These are phyloP conservation scores for Pouteria campechiana DNA, from an alignment of 179 eudicot genomes.

Conservation along the genomic window DNA sequence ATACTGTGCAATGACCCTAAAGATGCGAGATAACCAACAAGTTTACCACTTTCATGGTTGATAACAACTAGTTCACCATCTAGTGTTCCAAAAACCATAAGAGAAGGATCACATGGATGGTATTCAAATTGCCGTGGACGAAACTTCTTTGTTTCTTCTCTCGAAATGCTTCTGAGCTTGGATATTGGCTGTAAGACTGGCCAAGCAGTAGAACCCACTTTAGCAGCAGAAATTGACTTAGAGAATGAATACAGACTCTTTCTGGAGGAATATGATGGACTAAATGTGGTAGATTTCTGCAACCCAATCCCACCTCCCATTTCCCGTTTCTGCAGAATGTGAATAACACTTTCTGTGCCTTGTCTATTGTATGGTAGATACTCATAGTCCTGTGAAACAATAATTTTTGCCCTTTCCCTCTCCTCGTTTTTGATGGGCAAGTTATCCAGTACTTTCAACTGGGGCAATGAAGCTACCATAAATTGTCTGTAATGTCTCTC, in stretches of 20 bases:
- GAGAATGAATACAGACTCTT: conserved; percentile 43
- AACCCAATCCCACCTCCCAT: conserved; percentile 13
- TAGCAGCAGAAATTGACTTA: conserved; percentile 74
- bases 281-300: conserved; percentile 8
- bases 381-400: conserved; percentile 43
- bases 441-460: conserved; percentile 55
- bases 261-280: conserved; percentile 11
- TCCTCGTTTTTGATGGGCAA: conserved; percentile 45
- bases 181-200: conserved; percentile 58
- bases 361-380: conserved; percentile 49
- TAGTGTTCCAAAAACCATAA: conserved; percentile 87
- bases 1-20: conserved; percentile 66
- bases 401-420: conserved; percentile 29
- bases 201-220: conserved; percentile 72
- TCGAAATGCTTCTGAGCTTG: conserved; percentile 15
- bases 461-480: conserved; percentile 63
- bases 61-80: conserved; percentile 89
- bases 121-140: conserved; percentile 96
- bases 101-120: conserved; percentile 75
- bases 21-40: conserved; percentile 57
- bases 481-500: conserved; percentile 74
- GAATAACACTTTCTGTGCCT: conserved; percentile 29
- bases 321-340: conserved; percentile 60
- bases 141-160: conserved; percentile 44
- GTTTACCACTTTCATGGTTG: conserved; percentile 77